Evolutionary conservation across 2,329 filamentous ascomycete genomes (phyloP), one percentile per base, ranked within the genome.

Genomic region (Phaeosphaeriaceae sp.): DNA sequence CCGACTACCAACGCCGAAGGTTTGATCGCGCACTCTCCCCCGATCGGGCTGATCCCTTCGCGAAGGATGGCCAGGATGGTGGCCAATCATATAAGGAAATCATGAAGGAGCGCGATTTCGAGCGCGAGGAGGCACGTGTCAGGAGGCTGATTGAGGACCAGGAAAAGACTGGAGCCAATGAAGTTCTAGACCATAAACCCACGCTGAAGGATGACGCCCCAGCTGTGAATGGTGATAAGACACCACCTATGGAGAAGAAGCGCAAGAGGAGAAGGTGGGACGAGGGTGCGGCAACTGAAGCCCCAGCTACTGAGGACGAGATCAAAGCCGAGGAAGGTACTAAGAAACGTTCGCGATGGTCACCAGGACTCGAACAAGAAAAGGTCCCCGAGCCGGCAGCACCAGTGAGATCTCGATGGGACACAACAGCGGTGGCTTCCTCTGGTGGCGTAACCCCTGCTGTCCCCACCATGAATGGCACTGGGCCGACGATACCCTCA

Each of bases 1-100:
- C 92, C 56, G 93, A 97, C 70, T 99, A 99, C 72, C 95, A 99
- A 77, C 96, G 96, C 77, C 90, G 92, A 60, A 87, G 92, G 51
- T 95, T 96, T 74, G 87, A 96, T 71, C 91, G 94, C 54, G 67
- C 74, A 37, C 81, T 97, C 56, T 94, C 91, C 17, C 92, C 92
- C 4, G 92, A 90, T 7, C 87, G 91, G 66, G 90, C 87, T 54
- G 92, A 96, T 70, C 87, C 91, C 23, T 96, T 96, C 68, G 88
- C 89, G 20, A 84, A 87, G 56, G 89, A 92, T 68, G 79, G 84
- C 55, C 83, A 85, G 50, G 84, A 84, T 46, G 87, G 92, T 60
- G 91, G 90, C 15, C 81, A 89, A 54, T 93, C 86, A 52, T 99
- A 97, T 71, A 86, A 89, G 62, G 90, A 96, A 58, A 82, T 95